phyloP scores from a whole-genome alignment of 768 basidiomycete genomes.

The Sutorius australiensis region DNA sequence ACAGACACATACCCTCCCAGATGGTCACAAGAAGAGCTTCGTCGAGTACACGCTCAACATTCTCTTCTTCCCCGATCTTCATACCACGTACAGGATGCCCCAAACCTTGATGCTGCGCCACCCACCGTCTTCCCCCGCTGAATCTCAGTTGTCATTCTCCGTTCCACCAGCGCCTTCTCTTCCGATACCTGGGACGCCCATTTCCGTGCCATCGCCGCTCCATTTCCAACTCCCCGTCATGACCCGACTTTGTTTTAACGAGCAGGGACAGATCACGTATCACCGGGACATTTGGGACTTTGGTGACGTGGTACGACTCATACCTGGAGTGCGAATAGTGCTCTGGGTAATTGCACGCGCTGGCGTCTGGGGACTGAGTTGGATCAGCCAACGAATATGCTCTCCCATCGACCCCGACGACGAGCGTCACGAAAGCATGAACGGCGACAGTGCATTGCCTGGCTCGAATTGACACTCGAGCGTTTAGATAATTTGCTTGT shows the following conservation, averaged over 20 bases:
- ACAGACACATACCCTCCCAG: conserved; percentile 33
- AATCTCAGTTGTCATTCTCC: conserved; percentile 26
- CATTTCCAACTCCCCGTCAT: conserved; percentile 70
- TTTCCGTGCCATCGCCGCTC: conserved; percentile 63
- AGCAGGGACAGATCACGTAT: conserved; percentile 73
- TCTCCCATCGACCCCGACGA: conserved; percentile 3
- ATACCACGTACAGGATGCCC: conserved; percentile 41
- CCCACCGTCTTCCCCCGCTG: conserved; percentile 31
- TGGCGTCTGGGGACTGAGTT: conserved; percentile 54
- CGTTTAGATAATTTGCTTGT: conserved; percentile 7
- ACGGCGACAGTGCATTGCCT: conserved; percentile 13
- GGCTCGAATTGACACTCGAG: conserved; percentile 2
- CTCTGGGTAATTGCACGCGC: conserved; percentile 69
- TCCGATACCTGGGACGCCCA: conserved; percentile 53
- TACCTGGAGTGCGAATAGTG: conserved; percentile 63
- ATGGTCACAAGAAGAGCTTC: conserved; percentile 69
- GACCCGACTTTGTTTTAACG: conserved; percentile 74
- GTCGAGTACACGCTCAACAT: conserved; percentile 80
- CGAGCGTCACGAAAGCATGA: background rate
- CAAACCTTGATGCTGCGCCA: conserved; percentile 36
- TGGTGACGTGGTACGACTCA: conserved; percentile 67
- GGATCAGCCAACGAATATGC: conserved; percentile 22
- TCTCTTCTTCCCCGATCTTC: conserved; percentile 69
- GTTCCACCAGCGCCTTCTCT: conserved; percentile 44
- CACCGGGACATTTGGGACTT: conserved; percentile 83